Base-by-base conservation (phyloP, 768 basidiomycete genomes). In the Boletellus sp. region DNA sequence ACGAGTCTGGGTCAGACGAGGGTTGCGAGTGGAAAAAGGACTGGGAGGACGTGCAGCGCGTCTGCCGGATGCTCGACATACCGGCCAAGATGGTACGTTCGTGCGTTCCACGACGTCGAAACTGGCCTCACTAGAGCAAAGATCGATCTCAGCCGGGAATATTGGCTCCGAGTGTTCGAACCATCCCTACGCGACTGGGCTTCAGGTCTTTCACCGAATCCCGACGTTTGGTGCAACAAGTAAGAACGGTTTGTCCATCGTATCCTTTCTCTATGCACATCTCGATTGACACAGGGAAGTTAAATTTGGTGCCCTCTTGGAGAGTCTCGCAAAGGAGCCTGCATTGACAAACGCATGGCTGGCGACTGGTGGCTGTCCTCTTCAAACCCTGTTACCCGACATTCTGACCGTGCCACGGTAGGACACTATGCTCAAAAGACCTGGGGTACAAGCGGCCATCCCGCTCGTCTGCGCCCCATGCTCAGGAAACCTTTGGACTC, bases 11-110 rank as follows among this genome's bases (percentile, higher is more conserved):
- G 16, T 78, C 83, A 0, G 88, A 88, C 61, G 75, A 73, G n/a
- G 87, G 89, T 3, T 98, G 94, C 58, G 90, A 94, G 66, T 98
- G 94, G 94, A 87, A 97, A 69, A 86, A 83, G 51, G 94, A 97
- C 60, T 96, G 89, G 88, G 81, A 87, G 52, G 92, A 95, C 64
- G 94, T 96, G 1, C 85, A 85, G 59, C 71, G 74, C 16, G 89
- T 96, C 12, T 93, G 92, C 62, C 78, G 71, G 44, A 72, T 78
- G 57, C 76, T 87, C 20, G 88, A 79, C 49, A 78, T 93, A 33
- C 83, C 88, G n/a, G 84, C 83, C 56, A 69, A 74, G 57, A 75
- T 93, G 79, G 91, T 91, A 20, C 33, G 54, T 40, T 5, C 17
- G 7, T 32, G 13, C 17, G 17, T 34, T 38, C 31, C 17, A 17